These are phyloP conservation scores for Coemansia sp. DNA, from an alignment of 192 early-diverging fungal species.

Conservation along the genomic window DNA sequence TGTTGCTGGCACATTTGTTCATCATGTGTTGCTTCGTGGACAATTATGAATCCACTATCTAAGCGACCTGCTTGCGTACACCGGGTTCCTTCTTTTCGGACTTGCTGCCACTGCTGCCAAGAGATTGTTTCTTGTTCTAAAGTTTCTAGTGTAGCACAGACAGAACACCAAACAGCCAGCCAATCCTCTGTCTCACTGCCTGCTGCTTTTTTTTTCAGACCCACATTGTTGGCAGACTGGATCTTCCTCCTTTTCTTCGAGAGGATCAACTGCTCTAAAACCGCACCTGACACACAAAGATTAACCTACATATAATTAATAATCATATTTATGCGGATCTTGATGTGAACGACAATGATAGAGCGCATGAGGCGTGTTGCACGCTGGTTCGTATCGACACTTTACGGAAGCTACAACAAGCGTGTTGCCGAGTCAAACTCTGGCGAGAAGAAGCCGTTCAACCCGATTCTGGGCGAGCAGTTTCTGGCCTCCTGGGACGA, in stretches of 20 bases:
- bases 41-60: neutral
- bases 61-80: neutral
- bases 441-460: slow-evolving; percentile 77
- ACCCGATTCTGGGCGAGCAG: slow-evolving; percentile 69
- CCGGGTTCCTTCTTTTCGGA: neutral
- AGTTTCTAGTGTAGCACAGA: neutral
- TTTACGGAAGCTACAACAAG: slow-evolving; percentile 75
- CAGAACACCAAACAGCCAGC: neutral
- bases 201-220: neutral
- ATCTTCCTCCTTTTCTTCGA: neutral
- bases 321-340: neutral
- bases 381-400: slow-evolving; percentile 77
- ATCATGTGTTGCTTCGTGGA: neutral
- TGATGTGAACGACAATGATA: neutral
- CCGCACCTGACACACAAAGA: too few relatives aligned
- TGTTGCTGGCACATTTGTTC: neutral
- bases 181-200: neutral
- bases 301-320: neutral
- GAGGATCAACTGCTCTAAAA: neutral
- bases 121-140: neutral
- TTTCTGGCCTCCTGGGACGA: slow-evolving; percentile 66
- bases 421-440: slow-evolving; percentile 66
- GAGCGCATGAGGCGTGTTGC: slow-evolving; percentile 70
- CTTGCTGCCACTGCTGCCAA: neutral
- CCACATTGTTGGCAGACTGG: neutral